phyloP scores from a whole-genome alignment of 495 filamentous ascomycete species.

The Penicillium ucsense region DNA sequence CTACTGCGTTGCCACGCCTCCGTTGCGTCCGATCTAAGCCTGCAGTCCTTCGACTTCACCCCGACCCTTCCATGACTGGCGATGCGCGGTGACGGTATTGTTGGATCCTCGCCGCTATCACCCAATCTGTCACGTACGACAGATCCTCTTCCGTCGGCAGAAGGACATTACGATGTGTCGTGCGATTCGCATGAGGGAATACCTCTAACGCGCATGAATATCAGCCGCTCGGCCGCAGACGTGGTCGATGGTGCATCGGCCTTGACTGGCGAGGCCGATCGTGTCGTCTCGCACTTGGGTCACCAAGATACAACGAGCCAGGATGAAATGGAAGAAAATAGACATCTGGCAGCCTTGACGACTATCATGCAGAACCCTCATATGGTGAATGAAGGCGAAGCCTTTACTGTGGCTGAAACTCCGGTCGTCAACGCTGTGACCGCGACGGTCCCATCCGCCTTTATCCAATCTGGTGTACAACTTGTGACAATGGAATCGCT shows the following conservation, averaged over 20 bases:
- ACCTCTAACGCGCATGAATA: constrained; percentile 15
- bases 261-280: constrained; percentile 3
- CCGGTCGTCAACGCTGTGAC: constrained; percentile 27
- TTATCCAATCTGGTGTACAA: background rate
- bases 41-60: background rate
- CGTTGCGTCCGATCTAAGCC: background rate
- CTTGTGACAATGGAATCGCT: background rate
- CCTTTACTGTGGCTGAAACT: constrained; percentile 11
- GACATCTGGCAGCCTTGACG: constrained; percentile 25
- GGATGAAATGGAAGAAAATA: constrained; percentile 16
- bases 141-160: background rate
- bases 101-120: constrained; percentile 5
- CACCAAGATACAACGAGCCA: constrained; percentile 2
- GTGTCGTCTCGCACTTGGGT: background rate
- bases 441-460: background rate
- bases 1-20: no score
- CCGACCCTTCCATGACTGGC: constrained; percentile 11
- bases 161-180: constrained; percentile 14
- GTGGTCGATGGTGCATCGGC: constrained; percentile 2
- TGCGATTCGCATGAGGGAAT: constrained; percentile 9
- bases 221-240: background rate
- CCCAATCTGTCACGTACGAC: constrained; percentile 1
- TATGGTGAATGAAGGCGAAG: constrained; percentile 8
- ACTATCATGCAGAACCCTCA: constrained; percentile 26
- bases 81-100: constrained; percentile 12